Base-by-base conservation (phyloP, 108 stramenopile genomes). In the Halocafeteria seosinensis region DNA sequence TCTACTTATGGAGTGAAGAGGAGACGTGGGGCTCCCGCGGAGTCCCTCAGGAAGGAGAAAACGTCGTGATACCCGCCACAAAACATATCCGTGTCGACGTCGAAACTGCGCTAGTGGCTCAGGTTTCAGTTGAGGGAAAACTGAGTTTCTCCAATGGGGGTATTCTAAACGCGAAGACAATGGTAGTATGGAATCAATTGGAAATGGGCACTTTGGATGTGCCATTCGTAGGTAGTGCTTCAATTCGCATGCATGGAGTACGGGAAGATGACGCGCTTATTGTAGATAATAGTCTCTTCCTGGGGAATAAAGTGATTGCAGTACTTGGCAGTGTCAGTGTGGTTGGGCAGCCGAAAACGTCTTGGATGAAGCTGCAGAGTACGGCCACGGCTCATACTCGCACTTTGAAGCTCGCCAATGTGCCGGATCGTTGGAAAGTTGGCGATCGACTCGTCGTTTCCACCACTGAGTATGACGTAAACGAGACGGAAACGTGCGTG, bases 61-160 rank as follows among this genome's bases (percentile, higher is more conserved):
- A 55, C 27, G 69, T 51, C 21, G n/a, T 65, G 24, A 28, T 74
- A 60, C 23, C 69, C 51, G 60, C 62, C 25, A 74, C 62, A 55
- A 55, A 71, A 0, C 32, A 50, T 11, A 29, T 74, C 31, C 64
- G 60, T n/a, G 63, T 62, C 27, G 64, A 65, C 23, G 3, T 33
- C 50, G 60, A 31, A 5, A 27, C 26, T 21, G 11, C 4, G 1
- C 8, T 31, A 12, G 53, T 9, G 9, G 9, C 30, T 31, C 5
- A 5, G 30, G 8, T 55, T 5, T 31, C 30, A 8, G 11, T 29
- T 4, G 53, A 62, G 23, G 42, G 42, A n/a, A 17, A n/a, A 17
- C 42, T 47, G 17, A 47, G 17, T n/a, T 47, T 47, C 42, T 17
- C 42, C 17, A n/a, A 47, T 17, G 42, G 17, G 17, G n/a, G 17